A percentile compares a stretch with the other conserved stretches of the same genome.
These are phyloP conservation scores for Hordeum marinum DNA, from an alignment of 176 grass and related monocot genomes.

Conservation along the genomic window DNA sequence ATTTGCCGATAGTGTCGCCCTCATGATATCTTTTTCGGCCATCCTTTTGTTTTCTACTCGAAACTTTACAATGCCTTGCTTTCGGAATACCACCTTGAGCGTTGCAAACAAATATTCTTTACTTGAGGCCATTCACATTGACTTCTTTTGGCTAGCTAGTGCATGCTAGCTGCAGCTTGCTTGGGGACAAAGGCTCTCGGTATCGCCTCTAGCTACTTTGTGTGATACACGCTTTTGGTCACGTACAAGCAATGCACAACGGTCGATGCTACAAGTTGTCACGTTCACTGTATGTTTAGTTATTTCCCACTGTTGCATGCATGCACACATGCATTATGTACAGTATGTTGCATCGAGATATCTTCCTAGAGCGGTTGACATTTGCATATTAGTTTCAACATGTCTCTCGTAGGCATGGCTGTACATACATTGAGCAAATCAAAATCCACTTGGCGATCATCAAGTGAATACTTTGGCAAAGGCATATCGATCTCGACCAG, in stretches of 20 bases:
- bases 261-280: background rate
- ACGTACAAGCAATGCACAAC: conserved; percentile 11
- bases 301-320: background rate
- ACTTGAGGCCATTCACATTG: conserved; percentile 14
- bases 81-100: conserved; percentile 17
- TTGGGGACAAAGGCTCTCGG: conserved; percentile 23
- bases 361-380: background rate
- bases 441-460: background rate
- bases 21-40: background rate
- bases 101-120: conserved; percentile 22
- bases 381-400: background rate
- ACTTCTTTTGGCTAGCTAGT: background rate
- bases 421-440: background rate
- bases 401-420: background rate
- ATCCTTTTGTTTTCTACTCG: conserved; percentile 22
- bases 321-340: background rate
- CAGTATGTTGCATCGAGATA: background rate
- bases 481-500: background rate
- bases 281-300: background rate
- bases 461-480: background rate
- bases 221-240: background rate
- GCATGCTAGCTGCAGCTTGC: conserved; percentile 17
- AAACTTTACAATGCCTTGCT: conserved; percentile 16
- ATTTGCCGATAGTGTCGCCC: background rate
- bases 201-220: background rate